These are phyloP conservation scores for Cercospora zeina DNA, from an alignment of 2,329 filamentous ascomycete genomes.

Conservation along the genomic window DNA sequence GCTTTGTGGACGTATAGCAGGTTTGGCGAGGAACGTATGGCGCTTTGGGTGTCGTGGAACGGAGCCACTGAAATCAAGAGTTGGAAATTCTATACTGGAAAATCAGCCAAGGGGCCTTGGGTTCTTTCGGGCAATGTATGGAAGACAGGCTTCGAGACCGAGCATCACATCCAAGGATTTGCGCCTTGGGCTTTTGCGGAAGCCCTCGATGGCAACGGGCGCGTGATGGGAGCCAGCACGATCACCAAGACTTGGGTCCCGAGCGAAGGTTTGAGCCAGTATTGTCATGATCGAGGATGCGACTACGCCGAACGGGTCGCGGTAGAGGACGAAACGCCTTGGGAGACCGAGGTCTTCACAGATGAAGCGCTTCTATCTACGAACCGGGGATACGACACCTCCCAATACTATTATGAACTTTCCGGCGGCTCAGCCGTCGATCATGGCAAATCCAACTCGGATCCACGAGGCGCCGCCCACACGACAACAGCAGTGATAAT, in stretches of 20 bases:
- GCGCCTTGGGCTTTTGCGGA: conserved; percentile 39
- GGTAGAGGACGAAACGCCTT: conserved; percentile 29
- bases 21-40: conserved; percentile 37
- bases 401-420: conserved; percentile 36
- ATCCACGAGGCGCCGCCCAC: background rate
- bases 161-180: conserved; percentile 31
- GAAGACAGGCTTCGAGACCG: conserved; percentile 50
- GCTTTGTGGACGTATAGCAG: conserved; percentile 42
- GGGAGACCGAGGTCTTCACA: conserved; percentile 31
- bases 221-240: conserved; percentile 38
- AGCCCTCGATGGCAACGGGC: conserved; percentile 38
- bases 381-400: conserved; percentile 40
- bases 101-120: conserved; percentile 41
- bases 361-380: conserved; percentile 34
- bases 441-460: conserved; percentile 6
- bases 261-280: conserved; percentile 34
- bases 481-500: conserved; percentile 4
- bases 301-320: conserved; percentile 29
- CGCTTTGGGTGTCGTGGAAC: conserved; percentile 58
- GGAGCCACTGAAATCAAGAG: conserved; percentile 51
- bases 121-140: conserved; percentile 43
- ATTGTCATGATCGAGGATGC: conserved; percentile 41
- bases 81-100: conserved; percentile 54
- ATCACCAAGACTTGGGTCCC: conserved; percentile 44
- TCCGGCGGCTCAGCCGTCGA: background rate